Conservation (phyloP, 371 early-diverging fungal species). For the Haplosporangium sp. region DNA sequence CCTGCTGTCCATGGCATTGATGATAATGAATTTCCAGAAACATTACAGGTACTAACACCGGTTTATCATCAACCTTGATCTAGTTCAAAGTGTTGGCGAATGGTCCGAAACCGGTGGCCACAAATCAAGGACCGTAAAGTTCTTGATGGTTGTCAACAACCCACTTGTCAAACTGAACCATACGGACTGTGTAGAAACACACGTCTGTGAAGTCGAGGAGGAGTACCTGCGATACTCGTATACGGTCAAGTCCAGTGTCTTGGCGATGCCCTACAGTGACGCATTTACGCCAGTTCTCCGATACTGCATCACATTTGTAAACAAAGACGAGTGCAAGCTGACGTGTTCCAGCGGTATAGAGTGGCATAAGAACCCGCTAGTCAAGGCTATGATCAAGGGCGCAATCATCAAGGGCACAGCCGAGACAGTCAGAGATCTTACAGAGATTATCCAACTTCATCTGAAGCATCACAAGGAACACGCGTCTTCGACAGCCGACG, state of each 20-base stretch:
- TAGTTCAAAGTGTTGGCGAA: constrained; percentile 58
- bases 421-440: constrained; percentile 42
- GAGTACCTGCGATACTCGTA: constrained; percentile 57
- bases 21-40: neutral
- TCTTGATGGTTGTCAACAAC: constrained; percentile 66
- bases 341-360: constrained; percentile 64
- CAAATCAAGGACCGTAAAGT: constrained; percentile 59
- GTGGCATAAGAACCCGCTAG: constrained; percentile 66
- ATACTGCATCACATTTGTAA: constrained; percentile 67
- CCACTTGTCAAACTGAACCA: constrained; percentile 69
- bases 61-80: neutral
- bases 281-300: constrained; percentile 67
- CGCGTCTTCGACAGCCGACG: neutral
- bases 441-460: constrained; percentile 39
- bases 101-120: constrained; percentile 54
- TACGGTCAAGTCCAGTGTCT: constrained; percentile 56
- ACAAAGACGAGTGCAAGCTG: constrained; percentile 58
- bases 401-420: constrained; percentile 48
- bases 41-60: neutral
- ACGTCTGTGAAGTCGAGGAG: constrained; percentile 61
- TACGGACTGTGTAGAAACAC: constrained; percentile 68
- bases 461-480: constrained; percentile 19
- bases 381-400: constrained; percentile 60
- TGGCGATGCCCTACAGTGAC: constrained; percentile 71
- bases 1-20: too few relatives aligned